These are phyloP conservation scores for Peziza echinospora DNA, from an alignment of 495 filamentous ascomycete species.

Conservation along the genomic window DNA sequence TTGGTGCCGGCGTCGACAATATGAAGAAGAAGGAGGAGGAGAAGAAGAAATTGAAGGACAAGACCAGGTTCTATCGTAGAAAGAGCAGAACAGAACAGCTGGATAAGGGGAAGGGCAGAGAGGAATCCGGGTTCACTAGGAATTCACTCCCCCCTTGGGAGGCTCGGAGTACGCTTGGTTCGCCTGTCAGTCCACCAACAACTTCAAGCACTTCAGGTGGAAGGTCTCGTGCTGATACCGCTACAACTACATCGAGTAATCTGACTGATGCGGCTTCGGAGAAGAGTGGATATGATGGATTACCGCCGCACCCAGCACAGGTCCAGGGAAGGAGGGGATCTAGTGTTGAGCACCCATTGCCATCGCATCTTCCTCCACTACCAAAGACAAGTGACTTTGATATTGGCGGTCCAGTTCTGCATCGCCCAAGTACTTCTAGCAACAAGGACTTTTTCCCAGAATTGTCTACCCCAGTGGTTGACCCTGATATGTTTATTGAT, in stretches of 20 bases:
- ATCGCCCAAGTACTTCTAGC: slow-evolving; percentile 18
- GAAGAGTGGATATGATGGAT: slow-evolving; percentile 23
- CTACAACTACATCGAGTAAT: neutral
- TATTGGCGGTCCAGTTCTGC: slow-evolving; percentile 39
- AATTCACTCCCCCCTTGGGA: neutral
- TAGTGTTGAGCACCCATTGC: slow-evolving; percentile 31
- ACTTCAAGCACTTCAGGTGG: neutral
- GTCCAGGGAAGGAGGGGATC: slow-evolving; percentile 26
- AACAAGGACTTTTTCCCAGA: slow-evolving; percentile 27
- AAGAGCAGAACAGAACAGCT: neutral
- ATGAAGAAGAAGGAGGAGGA: slow-evolving; percentile 12
- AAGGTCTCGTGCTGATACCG: neutral
- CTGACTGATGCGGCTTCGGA: slow-evolving; percentile 11
- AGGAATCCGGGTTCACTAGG: neutral
- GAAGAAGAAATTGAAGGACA: neutral
- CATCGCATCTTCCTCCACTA: slow-evolving; percentile 44
- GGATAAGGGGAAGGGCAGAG: neutral
- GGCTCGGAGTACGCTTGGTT: slow-evolving; percentile 12
- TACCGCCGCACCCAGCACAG: slow-evolving; percentile 31
- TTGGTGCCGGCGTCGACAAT: slow-evolving; percentile 51
- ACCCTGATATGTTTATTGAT: slow-evolving; percentile 55
- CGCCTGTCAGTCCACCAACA: slow-evolving; percentile 1
- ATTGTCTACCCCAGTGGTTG: slow-evolving; percentile 40
- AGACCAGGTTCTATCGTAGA: neutral
- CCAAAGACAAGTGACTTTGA: slow-evolving; percentile 56